Conservation (phyloP, 768 basidiomycete species). For the Austroboletus eburneus region DNA sequence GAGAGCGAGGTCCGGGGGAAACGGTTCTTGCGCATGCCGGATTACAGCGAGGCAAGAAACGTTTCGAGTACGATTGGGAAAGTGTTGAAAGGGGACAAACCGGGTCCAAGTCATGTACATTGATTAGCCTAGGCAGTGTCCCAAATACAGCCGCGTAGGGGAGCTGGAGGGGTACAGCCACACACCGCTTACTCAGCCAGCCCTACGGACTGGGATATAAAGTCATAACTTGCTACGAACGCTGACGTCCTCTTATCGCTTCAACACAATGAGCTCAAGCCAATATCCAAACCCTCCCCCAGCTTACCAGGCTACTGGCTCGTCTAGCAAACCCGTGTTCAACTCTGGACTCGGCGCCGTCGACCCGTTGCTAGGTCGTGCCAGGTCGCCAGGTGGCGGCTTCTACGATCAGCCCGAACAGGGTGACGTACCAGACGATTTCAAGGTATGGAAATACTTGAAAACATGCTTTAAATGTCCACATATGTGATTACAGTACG, state of each 20-base stretch:
- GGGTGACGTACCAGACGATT: slow-evolving; percentile 86
- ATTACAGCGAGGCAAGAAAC: slow-evolving; percentile 22
- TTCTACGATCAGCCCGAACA: slow-evolving; percentile 69
- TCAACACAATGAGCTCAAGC: slow-evolving; percentile 47
- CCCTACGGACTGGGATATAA: slow-evolving; percentile 10
- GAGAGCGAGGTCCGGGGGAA: slow-evolving; percentile 1
- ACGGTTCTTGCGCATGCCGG: slow-evolving; percentile 23
- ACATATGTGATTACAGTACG: slow-evolving; percentile 50
- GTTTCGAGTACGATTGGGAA: neutral
- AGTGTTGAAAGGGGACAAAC: too few relatives aligned
- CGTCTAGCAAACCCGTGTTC: slow-evolving; percentile 35
- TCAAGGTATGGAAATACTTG: slow-evolving; percentile 59
- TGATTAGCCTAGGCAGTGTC: slow-evolving; percentile 3
- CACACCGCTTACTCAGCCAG: slow-evolving; percentile 22
- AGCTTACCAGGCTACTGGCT: slow-evolving; percentile 44
- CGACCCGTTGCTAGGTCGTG: slow-evolving; percentile 56
- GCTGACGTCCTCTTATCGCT: slow-evolving; percentile 17
- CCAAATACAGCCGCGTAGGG: too few relatives aligned
- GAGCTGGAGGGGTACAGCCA: slow-evolving; percentile 25
- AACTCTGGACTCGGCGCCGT: slow-evolving; percentile 33
- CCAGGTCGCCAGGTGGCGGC: slow-evolving; percentile 44
- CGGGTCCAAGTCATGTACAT: too few relatives aligned
- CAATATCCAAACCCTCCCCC: slow-evolving; percentile 60
- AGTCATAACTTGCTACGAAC: slow-evolving; percentile 8
- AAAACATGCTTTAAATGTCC: slow-evolving; percentile 1